phyloP scores from a whole-genome alignment of 2,329 filamentous ascomycete species.

The Colletotrichum sp. region DNA sequence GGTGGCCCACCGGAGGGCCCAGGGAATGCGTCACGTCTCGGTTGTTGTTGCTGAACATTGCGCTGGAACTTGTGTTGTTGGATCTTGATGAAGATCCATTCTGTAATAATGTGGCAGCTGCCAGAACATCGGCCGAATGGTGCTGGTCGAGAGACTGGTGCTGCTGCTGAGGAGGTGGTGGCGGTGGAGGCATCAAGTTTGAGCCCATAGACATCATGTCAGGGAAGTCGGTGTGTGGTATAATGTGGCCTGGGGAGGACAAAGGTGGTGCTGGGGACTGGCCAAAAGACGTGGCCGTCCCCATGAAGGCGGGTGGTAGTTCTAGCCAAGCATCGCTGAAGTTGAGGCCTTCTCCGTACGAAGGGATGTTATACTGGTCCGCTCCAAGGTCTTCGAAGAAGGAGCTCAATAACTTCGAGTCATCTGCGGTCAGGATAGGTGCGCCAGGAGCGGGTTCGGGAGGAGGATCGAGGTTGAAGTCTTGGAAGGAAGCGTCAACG shows the following conservation, averaged over 20 bases:
- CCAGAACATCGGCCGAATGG: conserved; percentile 61
- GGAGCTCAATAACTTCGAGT: conserved; percentile 61
- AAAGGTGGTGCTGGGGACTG: conserved; percentile 47
- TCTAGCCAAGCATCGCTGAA: conserved; percentile 60
- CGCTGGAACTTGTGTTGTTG: conserved; percentile 23
- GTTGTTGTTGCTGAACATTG: conserved; percentile 15
- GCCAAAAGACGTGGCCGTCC: conserved; percentile 68
- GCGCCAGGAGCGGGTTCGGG: conserved; percentile 69
- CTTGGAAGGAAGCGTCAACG: conserved; percentile 46
- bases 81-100: conserved; percentile 40
- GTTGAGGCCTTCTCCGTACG: conserved; percentile 56
- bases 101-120: conserved; percentile 58
- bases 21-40: conserved; percentile 23
- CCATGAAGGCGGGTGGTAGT: conserved; percentile 69
- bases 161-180: conserved; percentile 33
- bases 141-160: conserved; percentile 28
- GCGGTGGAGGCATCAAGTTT: conserved; percentile 40
- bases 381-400: conserved; percentile 63
- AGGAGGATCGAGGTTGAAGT: conserved; percentile 59
- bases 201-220: conserved; percentile 34
- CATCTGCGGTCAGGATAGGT: conserved; percentile 68
- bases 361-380: conserved; percentile 53
- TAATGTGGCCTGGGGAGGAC: conserved; percentile 27
- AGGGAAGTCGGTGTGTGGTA: conserved; percentile 28
- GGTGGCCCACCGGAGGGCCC: conserved; percentile 43